phyloP scores from a whole-genome alignment of 2,329 filamentous ascomycete genomes.

The Parastagonospora nodorum region DNA sequence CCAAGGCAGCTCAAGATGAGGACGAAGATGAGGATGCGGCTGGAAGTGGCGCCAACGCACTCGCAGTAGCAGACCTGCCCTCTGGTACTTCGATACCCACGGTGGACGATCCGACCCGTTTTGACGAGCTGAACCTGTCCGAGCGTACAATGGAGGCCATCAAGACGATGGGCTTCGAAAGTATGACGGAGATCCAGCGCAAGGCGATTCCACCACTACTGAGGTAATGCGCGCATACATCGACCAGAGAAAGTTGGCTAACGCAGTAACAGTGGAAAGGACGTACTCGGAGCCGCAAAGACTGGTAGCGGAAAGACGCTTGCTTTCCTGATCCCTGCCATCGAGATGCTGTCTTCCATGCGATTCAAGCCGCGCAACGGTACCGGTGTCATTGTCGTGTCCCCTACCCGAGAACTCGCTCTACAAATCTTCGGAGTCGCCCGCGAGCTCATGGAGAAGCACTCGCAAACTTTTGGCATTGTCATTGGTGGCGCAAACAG shows the following conservation, averaged over 20 bases:
- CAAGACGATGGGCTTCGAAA: slow-evolving; percentile 88
- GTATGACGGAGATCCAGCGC: slow-evolving; percentile 94
- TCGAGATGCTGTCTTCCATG: slow-evolving; percentile 89
- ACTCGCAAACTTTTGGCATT: slow-evolving; percentile 94
- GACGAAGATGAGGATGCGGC: slow-evolving; percentile 28
- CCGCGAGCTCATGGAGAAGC: slow-evolving; percentile 86
- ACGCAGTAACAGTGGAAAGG: slow-evolving; percentile 62
- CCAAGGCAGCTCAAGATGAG: slow-evolving; percentile 35
- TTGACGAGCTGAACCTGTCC: slow-evolving; percentile 81
- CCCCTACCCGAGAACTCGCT: slow-evolving; percentile 90
- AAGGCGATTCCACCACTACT: slow-evolving; percentile 85
- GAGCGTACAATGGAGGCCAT: slow-evolving; percentile 89
- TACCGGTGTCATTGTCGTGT: slow-evolving; percentile 83
- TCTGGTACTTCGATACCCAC: slow-evolving; percentile 62
- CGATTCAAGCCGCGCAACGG: slow-evolving; percentile 94
- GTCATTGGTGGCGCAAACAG: slow-evolving; percentile 94
- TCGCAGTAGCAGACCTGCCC: slow-evolving; percentile 55
- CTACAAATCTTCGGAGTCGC: slow-evolving; percentile 97
- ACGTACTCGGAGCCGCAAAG: slow-evolving; percentile 94
- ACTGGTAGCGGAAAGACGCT: slow-evolving; percentile 96
- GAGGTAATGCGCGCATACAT: slow-evolving; percentile 50
- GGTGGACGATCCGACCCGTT: slow-evolving; percentile 70
- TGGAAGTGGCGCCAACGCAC: slow-evolving; percentile 30
- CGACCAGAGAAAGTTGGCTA: not conserved
- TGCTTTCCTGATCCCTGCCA: slow-evolving; percentile 89